Base-by-base conservation (phyloP, 169 alveolate species). In the Fabrea salina region DNA sequence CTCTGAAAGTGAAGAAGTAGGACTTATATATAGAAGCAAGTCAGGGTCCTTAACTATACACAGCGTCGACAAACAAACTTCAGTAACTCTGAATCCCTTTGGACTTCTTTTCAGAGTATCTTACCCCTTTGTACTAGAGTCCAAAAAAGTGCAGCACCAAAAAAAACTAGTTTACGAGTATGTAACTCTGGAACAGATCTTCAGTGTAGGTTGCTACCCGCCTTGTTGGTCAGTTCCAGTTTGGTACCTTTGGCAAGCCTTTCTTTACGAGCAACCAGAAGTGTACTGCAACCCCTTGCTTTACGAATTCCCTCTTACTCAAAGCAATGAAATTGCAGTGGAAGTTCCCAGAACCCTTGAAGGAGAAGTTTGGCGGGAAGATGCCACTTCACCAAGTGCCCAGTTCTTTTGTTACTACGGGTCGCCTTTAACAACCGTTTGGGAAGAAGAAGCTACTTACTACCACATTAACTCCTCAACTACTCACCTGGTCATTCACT, bases 371-470 rank as follows among this genome's bases (percentile, higher is more conserved):
- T 64, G 75, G 33, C 16, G 19, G n/a, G 19, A 19, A 5, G 75
- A 64, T 11, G 19, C 50, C 13, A 33, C 41, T 35, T 64, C 75
- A 39, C 75, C 75, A 5, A 16, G 57, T 19, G 75, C 41, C 16
- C 27, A 64, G 16, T 37, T 64, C 13, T 64, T 64, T 64, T 39
- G 33, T 4, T 64, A 64, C 30, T 64, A 22, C 5, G 75, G 54
- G n/a, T 19, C 30, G 2, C 19, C 19, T 16, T 35, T 64, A 5
- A 19, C 41, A 25, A 22, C 47, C 27, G 27, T 19, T 40, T 64
- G 75, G 75, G 54, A 32, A 4, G 57, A 51, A 37, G 50, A 64
- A 64, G 75, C 75, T 5, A 64, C 75, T 35, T 64, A 19, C 41
- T 64, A 64, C 30, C 13, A 25, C 3, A 37, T 19, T 5, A 16